Evolutionary conservation across 208 protist genomes (phyloP), one percentile per base, ranked within the genome.

Genomic region (Trypanosoma grayi): DNA sequence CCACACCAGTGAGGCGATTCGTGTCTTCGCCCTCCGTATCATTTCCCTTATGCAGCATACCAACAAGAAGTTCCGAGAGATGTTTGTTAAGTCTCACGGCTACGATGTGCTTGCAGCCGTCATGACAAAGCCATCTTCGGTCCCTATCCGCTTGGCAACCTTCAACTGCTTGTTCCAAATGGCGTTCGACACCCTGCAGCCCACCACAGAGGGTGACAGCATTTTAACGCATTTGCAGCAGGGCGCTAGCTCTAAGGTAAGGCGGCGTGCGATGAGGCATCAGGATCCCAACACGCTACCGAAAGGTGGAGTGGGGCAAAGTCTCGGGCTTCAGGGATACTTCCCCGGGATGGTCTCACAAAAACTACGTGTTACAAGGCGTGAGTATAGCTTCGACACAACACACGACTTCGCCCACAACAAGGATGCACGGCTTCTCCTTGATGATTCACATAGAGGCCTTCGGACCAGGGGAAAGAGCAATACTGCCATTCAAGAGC

Each of bases 131-230:
- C 41, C 67, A 18, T 33, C 36, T 31, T 28, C 41, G 4, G 77
- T 94, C 28, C 84, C 79, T 6, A 63, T 92, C 30, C 66, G 77
- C 25, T 61, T 92, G 5, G 66, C 75, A 52, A 94, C 85, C 0
- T 77, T 92, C 22, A 75, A 92, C 53, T 89, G 83, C 48, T 75
- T 94, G 34, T 87, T 92, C 53, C 77, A 90, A 45, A 81, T 94
- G 73, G 77, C 81, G 33, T 87, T 94, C 60, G 83, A 92, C 47
- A 70, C 65, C 43, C 86, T 86, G 43, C 75, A 75, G 10, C 83
- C 69, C 20, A 72, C 70, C 36, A 66, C 74, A 59, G 73, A 50
- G 4, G 55, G 33, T 20, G 53, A 66, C 40, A 43, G 51, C 2
- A 60, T 60, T 3, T 39, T 68, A 24, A n/a, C 16, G 30, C 13